Base-by-base conservation (phyloP, 2,329 filamentous ascomycete genomes). In the Cucurbitaria berberidis region DNA sequence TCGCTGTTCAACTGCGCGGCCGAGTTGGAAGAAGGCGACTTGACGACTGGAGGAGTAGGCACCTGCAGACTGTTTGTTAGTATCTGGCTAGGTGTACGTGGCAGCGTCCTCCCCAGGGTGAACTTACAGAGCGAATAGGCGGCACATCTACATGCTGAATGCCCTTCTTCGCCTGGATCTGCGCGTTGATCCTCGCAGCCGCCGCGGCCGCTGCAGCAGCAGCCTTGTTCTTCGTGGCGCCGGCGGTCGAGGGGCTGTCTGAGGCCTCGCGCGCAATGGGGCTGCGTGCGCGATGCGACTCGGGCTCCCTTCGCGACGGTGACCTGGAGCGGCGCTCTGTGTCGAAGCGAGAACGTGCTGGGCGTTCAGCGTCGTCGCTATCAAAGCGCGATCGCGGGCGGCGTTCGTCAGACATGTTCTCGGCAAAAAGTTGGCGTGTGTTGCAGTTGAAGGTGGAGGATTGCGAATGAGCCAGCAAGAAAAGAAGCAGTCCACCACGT, bases 361-460 rank as follows among this genome's bases (percentile, higher is more conserved):
- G 73, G 57, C 76, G 75, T 69, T 87, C 88, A 51, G 89, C 86
- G 70, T 95, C 91, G 41, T 87, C 95, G 76, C 96, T 91, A 74
- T 98, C 93, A 77, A 98, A 97, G 75, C 93, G 91, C 70, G 92
- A 96, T 58, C 92, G 89, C 81, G 96, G 96, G 55, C 87, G 85
- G 64, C 93, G 89, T 59, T 88, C 83, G 68, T 95, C 91, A 63
- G 89, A 86, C 91, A 96, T 92, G 60, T 16, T 62, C 26, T 26
- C 35, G 43, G 43, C 45, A 5, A 36, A 46, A 24, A 27, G 42
- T 39, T 38, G 39, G n/a, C 21, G 22, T n/a, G 38, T 41, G 49
- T 44, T 43, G 48, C 35, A 19, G 41, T 39, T 45, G 42, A 32
- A 22, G 49, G 49, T 51, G 18, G 35, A 10, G 36, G 13, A 18